Evolutionary conservation across 306 rosid species (phyloP), one percentile per base, ranked within the genome.

Genomic region (Lithocarpus polystachyus): DNA sequence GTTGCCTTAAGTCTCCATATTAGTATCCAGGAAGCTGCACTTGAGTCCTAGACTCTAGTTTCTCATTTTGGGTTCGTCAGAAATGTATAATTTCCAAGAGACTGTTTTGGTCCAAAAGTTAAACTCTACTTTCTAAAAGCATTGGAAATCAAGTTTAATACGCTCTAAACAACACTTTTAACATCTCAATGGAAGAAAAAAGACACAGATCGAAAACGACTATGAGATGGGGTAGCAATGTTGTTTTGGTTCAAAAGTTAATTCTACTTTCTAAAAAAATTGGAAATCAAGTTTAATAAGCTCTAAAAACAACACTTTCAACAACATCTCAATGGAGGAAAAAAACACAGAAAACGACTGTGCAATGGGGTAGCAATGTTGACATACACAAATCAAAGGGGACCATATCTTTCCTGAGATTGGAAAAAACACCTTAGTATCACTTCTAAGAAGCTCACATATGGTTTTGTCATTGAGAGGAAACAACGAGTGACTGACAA

Each of bases 381-480:
- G 68, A 68, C 72, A 59, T 4, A 45, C 56, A 12, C 1, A 6
- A 22, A 57, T 37, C 23, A 28, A 19, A 5, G 64, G 83, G 86
- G 61, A 57, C 81, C 81, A 53, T 56, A 64, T 55, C 79, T 75
- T 84, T 71, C 67, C 23, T 4, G 56, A 43, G 51, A 40, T 40
- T 79, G 83, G 71, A 33, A 79, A 35, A 55, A 37, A n/a, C 61
- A 67, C 23, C 45, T 52, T 12, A 12, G 74, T 73, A 56, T 60
- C 31, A 28, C 67, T 71, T 60, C 55, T 40, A 73, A 43, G 68
- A 83, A 71, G 71, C 64, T 68, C 68, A 17, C 72, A 26, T 51
- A 22, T 55, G 75, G 75, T 71, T 52, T 79, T 68, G 10, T 37
- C 45, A 20, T 37, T 43, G 33, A 1, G 24, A 45, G 76, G 72